phyloP scores from a whole-genome alignment of 1,284 basidiomycete genomes.

The Cutaneotrichosporon daszewskae region DNA sequence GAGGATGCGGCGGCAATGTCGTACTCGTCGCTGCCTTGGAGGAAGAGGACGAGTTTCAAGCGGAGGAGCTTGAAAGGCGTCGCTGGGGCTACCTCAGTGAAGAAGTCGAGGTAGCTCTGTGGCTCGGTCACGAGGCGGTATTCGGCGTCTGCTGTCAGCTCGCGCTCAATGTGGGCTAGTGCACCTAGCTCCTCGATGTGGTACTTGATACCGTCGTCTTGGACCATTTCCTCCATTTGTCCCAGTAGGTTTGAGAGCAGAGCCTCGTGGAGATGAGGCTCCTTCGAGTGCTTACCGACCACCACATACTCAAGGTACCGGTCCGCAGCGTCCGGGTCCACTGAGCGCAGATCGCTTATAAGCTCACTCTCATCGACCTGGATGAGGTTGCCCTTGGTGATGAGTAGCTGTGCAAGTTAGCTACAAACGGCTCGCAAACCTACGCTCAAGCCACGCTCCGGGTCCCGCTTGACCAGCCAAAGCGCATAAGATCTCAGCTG shows the following conservation, averaged over 20 bases:
- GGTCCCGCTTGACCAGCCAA: slow-evolving; percentile 69
- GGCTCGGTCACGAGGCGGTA: slow-evolving; percentile 36
- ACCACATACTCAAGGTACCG: slow-evolving; percentile 75
- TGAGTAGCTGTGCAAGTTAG: slow-evolving; percentile 47
- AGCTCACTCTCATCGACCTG: slow-evolving; percentile 49
- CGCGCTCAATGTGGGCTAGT: slow-evolving; percentile 19
- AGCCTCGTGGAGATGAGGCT: slow-evolving; percentile 34
- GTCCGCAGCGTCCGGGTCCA: slow-evolving; percentile 54
- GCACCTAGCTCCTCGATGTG: slow-evolving; percentile 46
- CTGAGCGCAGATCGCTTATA: slow-evolving; percentile 37
- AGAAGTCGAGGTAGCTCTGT: slow-evolving; percentile 38
- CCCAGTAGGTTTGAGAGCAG: slow-evolving; percentile 32
- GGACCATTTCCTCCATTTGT: slow-evolving; percentile 22
- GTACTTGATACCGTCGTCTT: slow-evolving; percentile 45
- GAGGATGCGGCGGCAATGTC: slow-evolving; percentile 54
- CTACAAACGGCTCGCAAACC: slow-evolving; percentile 12
- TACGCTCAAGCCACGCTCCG: slow-evolving; percentile 67
- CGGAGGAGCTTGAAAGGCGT: slow-evolving; percentile 66
- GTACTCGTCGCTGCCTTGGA: slow-evolving; percentile 67
- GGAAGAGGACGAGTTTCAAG: slow-evolving; percentile 68
- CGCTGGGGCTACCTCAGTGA: slow-evolving; percentile 53
- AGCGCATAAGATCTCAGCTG: slow-evolving; percentile 67
- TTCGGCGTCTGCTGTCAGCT: slow-evolving; percentile 32
- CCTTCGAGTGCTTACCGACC: slow-evolving; percentile 56
- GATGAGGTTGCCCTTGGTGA: slow-evolving; percentile 51